Conservation (phyloP, 441 rosid species). For the Sinapis alba region DNA sequence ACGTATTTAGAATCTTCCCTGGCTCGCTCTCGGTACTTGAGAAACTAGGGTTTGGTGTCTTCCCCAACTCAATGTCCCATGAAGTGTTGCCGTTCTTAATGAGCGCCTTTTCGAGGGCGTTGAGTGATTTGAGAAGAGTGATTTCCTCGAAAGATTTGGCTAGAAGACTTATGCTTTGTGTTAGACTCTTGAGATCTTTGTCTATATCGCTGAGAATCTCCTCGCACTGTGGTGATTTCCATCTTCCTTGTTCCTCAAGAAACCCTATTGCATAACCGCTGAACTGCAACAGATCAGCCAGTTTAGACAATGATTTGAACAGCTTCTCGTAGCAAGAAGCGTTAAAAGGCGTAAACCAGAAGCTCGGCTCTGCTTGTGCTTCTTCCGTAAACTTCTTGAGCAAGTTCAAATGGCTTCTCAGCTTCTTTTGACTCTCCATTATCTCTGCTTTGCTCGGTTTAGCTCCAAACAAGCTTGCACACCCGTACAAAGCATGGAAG, state of each 20-base stretch:
- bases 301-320: conserved; percentile 51
- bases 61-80: conserved; percentile 63
- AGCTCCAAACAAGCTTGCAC: conserved; percentile 48
- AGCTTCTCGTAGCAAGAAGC: conserved; percentile 63
- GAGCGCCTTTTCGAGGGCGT: conserved; percentile 50
- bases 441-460: conserved; percentile 37
- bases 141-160: conserved; percentile 58
- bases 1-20: conserved; percentile 46
- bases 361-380: conserved; percentile 82
- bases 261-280: conserved; percentile 46
- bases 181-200: conserved; percentile 55
- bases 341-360: conserved; percentile 80
- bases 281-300: conserved; percentile 67
- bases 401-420: conserved; percentile 48
- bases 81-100: conserved; percentile 35
- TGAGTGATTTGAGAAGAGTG: conserved; percentile 48
- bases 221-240: conserved; percentile 38
- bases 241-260: conserved; percentile 51
- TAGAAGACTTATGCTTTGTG: conserved; percentile 42
- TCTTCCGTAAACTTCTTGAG: conserved; percentile 62
- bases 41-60: conserved; percentile 40
- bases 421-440: conserved; percentile 50
- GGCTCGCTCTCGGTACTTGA: conserved; percentile 31
- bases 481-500: conserved; percentile 47
- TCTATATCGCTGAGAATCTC: conserved; percentile 42